phyloP scores from a whole-genome alignment of 176 grass and related monocot genomes.

The Typha latifolia region DNA sequence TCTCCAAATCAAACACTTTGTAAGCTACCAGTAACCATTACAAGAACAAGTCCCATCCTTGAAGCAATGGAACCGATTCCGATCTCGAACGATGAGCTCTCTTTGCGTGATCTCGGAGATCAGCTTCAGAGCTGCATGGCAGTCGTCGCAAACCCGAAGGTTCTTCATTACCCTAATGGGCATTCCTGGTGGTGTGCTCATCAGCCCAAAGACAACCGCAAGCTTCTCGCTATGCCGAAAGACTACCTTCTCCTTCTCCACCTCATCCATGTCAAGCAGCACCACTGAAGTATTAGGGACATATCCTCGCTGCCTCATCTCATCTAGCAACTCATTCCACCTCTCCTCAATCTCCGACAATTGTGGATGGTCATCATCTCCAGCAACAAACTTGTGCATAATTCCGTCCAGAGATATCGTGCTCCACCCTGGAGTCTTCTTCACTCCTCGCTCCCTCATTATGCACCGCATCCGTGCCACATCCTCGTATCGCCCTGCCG shows the following conservation, averaged over 20 bases:
- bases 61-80: constrained; percentile 36
- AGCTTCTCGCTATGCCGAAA: constrained; percentile 28
- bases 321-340: constrained; percentile 16
- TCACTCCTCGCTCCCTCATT: constrained; percentile 1
- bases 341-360: constrained; percentile 11
- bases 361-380: constrained; percentile 22
- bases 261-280: constrained; percentile 20
- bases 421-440: constrained; percentile 36
- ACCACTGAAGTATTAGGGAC: constrained; percentile 18
- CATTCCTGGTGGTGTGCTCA: neutral
- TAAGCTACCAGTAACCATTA: constrained; percentile 13
- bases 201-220: too few relatives aligned
- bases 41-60: constrained; percentile 29
- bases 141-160: constrained; percentile 30
- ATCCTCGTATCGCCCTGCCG: too few relatives aligned
- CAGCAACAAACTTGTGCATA: constrained; percentile 23
- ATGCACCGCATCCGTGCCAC: too few relatives aligned
- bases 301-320: constrained; percentile 23
- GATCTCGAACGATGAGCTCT: constrained; percentile 26
- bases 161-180: constrained; percentile 38
- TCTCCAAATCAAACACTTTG: too few relatives aligned
- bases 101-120: constrained; percentile 23
- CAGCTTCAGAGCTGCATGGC: constrained; percentile 34
- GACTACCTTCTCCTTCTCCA: constrained; percentile 28
- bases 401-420: constrained; percentile 7